Evolutionary conservation across 169 alveolate genomes (phyloP), one percentile per base, ranked within the genome.

Genomic region (Plasmodium knowlesi): DNA sequence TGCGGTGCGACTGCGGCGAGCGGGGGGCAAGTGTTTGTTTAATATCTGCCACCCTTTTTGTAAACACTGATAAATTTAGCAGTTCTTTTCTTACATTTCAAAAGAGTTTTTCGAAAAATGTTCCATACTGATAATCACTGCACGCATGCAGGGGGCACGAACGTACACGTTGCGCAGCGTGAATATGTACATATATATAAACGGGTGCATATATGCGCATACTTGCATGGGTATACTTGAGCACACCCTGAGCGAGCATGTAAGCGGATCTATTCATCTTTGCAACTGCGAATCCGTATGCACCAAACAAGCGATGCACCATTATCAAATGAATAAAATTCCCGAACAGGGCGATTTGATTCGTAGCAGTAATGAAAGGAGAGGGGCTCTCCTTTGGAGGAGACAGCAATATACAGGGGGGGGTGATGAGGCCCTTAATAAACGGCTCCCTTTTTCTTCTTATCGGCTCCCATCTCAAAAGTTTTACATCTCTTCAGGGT

Each of bases 401-500:
- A 25, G 76, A 28, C 37, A 9, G 37, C 37, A 67, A 9, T 78
- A n/a, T 41, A 39, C 53, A 78, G 43, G 32, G 41, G 14, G 32
- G 32, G 41, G 39, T n/a, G n/a, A 16, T 25, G 39, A 76, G 16
- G 43, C 12, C 14, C 28, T 96, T 82, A 96, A 92, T 96, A 96
- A 70, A 96, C 94, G 53, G 97, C 95, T 93, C 98, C 98, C 96
- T 97, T 98, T 94, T 96, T 97, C 98, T 98, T 98, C 95, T 98
- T 98, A 92, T 98, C 99, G 74, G 99, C 99, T 79, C 99, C 99
- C 84, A 99, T 97, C 96, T 99, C 99, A 98, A 99, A 99, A 94
- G 99, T 98, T 98, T 99, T 99, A 98, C 99, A 99, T 93, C 99
- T 98, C 98, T 99, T 99, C 94, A 99, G 98, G 61, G 99, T 99